Conservation (phyloP, 2,329 filamentous ascomycete species). For the Diaporthe australafricana region DNA sequence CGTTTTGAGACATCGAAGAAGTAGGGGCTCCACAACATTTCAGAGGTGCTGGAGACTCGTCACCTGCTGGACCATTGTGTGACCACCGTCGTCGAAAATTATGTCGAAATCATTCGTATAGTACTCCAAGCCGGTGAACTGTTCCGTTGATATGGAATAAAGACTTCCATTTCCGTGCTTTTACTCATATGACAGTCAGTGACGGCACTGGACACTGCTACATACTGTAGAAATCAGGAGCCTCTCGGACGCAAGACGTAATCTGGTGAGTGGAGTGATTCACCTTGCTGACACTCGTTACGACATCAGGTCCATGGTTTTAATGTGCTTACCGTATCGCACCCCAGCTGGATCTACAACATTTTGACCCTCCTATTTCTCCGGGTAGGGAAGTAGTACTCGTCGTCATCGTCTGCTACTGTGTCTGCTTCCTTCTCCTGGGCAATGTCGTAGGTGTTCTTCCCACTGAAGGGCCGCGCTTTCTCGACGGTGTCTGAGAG, state of each 20-base stretch:
- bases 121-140: constrained; percentile 51
- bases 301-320: too few relatives aligned
- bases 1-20: neutral
- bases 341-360: constrained; percentile 56
- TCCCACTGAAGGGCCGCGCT: neutral
- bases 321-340: constrained; percentile 46
- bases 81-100: constrained; percentile 54
- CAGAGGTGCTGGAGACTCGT: constrained; percentile 50
- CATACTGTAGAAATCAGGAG: too few relatives aligned
- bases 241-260: neutral
- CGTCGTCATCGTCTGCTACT: constrained; percentile 53
- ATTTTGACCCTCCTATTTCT: constrained; percentile 50
- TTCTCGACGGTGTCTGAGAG: neutral
- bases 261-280: too few relatives aligned
- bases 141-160: constrained; percentile 55
- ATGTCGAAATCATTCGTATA: constrained; percentile 52
- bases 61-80: constrained; percentile 53
- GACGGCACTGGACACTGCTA: accelerated
- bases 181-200: neutral
- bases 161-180: constrained; percentile 51
- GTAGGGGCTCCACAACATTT: constrained; percentile 47
- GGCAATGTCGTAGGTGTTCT: constrained; percentile 46
- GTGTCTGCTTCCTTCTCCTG: constrained; percentile 53
- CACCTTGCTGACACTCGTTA: neutral
- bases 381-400: constrained; percentile 48